phyloP scores from a whole-genome alignment of 192 early-diverging fungal genomes.

The Cetraspora pellucida region DNA sequence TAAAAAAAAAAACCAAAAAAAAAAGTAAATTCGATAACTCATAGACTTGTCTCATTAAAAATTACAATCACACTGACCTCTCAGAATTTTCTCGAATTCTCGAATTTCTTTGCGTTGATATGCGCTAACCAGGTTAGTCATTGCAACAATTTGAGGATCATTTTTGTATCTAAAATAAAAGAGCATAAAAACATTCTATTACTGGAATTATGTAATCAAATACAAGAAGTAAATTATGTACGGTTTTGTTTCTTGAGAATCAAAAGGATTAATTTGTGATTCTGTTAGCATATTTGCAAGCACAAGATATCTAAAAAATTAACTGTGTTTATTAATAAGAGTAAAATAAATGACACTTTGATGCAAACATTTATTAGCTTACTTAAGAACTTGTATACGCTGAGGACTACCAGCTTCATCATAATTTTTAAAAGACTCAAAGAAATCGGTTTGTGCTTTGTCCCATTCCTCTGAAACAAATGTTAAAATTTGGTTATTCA shows the following conservation, averaged over 20 bases:
- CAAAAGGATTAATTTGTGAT: conserved; percentile 94
- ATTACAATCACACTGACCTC: conserved; percentile 38
- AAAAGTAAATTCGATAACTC: not conserved
- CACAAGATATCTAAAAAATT: conserved; percentile 71
- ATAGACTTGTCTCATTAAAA: too few relatives aligned
- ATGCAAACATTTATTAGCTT: not conserved
- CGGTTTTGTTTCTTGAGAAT: conserved; percentile 96
- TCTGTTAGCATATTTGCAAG: conserved; percentile 97
- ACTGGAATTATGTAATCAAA: not conserved
- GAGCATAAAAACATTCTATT: conserved; percentile 19
- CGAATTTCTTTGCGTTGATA: conserved; percentile 88
- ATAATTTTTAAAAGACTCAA: conserved; percentile 97
- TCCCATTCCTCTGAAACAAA: conserved; percentile 76
- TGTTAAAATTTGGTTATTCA: not conserved
- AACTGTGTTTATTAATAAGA: not conserved
- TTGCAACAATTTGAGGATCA: conserved; percentile 89
- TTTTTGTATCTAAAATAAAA: conserved; percentile 73
- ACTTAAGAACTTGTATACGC: conserved; percentile 92
- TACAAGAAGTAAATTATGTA: conserved; percentile 39
- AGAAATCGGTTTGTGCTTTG: conserved; percentile 90
- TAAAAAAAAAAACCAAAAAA: not conserved
- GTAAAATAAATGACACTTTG: not conserved
- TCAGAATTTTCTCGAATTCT: conserved; percentile 87
- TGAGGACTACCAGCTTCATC: conserved; percentile 94
- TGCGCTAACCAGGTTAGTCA: conserved; percentile 88